Percentiles rank a stretch among this genome's conserved stretches.
These are phyloP conservation scores for Candida insectorum DNA, from an alignment of 805 yeast genomes.

Conservation along the genomic window DNA sequence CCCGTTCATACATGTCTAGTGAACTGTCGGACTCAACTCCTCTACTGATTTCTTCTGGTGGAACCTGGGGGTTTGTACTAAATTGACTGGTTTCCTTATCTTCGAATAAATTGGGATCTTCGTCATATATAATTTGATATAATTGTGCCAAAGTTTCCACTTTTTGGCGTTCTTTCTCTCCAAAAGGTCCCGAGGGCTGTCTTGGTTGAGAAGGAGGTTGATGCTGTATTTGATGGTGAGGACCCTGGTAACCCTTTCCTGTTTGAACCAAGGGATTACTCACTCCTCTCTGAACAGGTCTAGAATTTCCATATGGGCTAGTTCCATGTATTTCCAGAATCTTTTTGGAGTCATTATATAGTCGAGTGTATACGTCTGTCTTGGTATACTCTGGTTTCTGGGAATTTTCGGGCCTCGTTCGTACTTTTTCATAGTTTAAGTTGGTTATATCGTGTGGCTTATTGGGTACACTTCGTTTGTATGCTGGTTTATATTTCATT, in stretches of 20 bases:
- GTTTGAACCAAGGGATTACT: too few relatives aligned
- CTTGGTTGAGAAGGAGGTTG: background rate
- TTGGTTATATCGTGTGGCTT: constrained; percentile 5
- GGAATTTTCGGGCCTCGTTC: background rate
- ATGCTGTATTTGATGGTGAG: too few relatives aligned
- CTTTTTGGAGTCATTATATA: constrained; percentile 8
- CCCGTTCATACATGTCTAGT: constrained; percentile 55
- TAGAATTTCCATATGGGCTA: too few relatives aligned
- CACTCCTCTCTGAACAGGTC: too few relatives aligned
- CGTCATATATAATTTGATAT: constrained; percentile 18
- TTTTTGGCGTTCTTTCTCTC: background rate
- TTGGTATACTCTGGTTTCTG: background rate
- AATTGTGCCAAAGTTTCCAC: constrained; percentile 13
- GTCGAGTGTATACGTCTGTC: constrained; percentile 12
- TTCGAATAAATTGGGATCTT: constrained; percentile 27
- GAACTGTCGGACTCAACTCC: background rate
- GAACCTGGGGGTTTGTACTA: constrained; percentile 5
- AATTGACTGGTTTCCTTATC: constrained; percentile 5
- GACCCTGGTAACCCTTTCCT: too few relatives aligned
- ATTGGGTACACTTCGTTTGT: background rate
- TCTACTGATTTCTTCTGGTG: constrained; percentile 3
- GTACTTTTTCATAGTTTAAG: constrained; percentile 1
- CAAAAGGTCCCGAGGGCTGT: background rate
- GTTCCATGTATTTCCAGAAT: too few relatives aligned
- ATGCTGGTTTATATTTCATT: background rate